A percentile compares a stretch with the other conserved stretches of the same genome.
Conservation (phyloP, 306 rosid genomes). For the Boehmeria nivea region DNA sequence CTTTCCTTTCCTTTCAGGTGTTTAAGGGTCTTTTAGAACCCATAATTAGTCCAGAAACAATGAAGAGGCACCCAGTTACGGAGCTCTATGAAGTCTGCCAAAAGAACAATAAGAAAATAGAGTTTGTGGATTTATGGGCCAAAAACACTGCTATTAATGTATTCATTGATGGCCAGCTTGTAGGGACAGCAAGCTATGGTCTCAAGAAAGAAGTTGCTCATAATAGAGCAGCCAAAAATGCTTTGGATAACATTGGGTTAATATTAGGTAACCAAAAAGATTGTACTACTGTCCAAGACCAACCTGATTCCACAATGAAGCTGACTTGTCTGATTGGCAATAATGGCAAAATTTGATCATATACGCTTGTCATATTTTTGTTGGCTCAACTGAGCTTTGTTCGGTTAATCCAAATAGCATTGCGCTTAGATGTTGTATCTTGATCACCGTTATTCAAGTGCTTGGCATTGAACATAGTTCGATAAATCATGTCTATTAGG, state of each 20-base stretch:
- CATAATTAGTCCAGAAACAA: constrained; percentile 25
- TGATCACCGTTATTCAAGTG: no score
- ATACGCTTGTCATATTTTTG: no score
- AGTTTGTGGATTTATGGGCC: constrained; percentile 39
- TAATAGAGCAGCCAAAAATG: constrained; percentile 55
- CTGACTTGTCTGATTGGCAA: not conserved
- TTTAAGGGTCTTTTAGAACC: constrained; percentile 45
- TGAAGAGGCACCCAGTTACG: constrained; percentile 38
- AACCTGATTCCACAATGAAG: not conserved
- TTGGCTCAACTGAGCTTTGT: no score
- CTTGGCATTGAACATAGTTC: no score
- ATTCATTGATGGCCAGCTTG: constrained; percentile 21
- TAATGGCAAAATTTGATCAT: not conserved
- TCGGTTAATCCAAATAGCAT: no score
- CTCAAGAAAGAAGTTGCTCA: constrained; percentile 44
- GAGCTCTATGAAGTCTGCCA: constrained; percentile 45
- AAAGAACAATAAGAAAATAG: constrained; percentile 28
- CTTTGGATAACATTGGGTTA: constrained; percentile 35
- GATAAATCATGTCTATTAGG: no score
- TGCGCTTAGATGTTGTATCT: no score
- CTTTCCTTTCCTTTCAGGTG: constrained; percentile 20
- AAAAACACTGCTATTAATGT: constrained; percentile 24
- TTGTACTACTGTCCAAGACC: not conserved
- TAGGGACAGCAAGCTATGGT: constrained; percentile 33
- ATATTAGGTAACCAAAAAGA: not conserved